A percentile compares a stretch with the other conserved stretches of the same genome.
phyloP scores from a whole-genome alignment of 2,329 filamentous ascomycete species.

The Lachnellula hyalina region DNA sequence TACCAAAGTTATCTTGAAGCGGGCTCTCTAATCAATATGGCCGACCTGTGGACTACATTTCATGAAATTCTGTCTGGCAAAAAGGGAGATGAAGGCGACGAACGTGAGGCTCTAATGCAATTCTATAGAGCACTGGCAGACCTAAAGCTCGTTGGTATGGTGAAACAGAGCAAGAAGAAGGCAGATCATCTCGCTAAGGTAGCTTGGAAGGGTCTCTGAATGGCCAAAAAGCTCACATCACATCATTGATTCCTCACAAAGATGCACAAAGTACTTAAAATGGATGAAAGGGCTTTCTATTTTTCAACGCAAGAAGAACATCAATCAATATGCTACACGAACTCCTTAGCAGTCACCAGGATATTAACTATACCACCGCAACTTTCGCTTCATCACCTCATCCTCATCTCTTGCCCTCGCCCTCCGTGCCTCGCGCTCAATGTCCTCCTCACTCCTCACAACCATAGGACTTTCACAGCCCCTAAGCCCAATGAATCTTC shows the following conservation, averaged over 20 bases:
- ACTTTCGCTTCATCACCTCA: slow-evolving; percentile 22
- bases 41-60: slow-evolving; percentile 76
- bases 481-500: slow-evolving; percentile 66
- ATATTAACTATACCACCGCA: slow-evolving; percentile 19
- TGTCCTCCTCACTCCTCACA: slow-evolving; percentile 19
- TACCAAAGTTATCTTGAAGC: slow-evolving; percentile 78
- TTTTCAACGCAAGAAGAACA: too few relatives aligned
- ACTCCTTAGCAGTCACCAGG: not conserved
- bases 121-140: slow-evolving; percentile 88
- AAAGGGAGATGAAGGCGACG: slow-evolving; percentile 37
- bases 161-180: slow-evolving; percentile 88
- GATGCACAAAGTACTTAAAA: not conserved
- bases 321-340: too few relatives aligned
- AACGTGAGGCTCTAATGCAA: slow-evolving; percentile 59
- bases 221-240: not conserved
- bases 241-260: not conserved
- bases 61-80: slow-evolving; percentile 48
- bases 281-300: not conserved
- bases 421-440: slow-evolving; percentile 39
- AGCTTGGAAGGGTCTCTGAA: slow-evolving; percentile 67
- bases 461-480: slow-evolving; percentile 50
- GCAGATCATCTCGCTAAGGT: slow-evolving; percentile 86
- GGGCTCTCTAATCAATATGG: slow-evolving; percentile 70
- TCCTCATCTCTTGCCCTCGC: slow-evolving; percentile 29
- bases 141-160: slow-evolving; percentile 75